These are phyloP conservation scores for Mallotus repandus DNA, from an alignment of 441 rosid species.

Conservation along the genomic window DNA sequence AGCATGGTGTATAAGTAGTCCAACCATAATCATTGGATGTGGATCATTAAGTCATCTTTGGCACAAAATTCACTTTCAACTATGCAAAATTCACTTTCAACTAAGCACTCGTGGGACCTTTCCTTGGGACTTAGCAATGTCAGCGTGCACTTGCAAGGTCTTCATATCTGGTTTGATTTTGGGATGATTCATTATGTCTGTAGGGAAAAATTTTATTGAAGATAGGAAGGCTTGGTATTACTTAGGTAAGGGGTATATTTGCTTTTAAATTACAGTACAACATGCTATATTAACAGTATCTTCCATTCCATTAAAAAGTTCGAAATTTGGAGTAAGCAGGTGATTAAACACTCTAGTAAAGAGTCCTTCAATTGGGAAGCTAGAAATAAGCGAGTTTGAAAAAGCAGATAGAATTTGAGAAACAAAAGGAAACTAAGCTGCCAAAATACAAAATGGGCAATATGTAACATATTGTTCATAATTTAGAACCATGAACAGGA, in stretches of 20 bases:
- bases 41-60: not conserved
- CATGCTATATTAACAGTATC: not conserved
- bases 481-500: no score
- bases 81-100: not conserved
- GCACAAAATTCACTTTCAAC: no score
- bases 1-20: not conserved
- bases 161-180: not conserved
- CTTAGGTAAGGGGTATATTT: not conserved
- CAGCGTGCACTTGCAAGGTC: not conserved
- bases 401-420: no score
- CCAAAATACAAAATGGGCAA: no score
- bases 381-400: no score
- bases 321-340: not conserved
- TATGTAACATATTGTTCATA: no score
- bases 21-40: not conserved
- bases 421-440: no score
- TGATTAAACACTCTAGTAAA: no score
- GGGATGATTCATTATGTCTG: not conserved
- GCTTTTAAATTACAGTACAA: not conserved
- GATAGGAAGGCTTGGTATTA: not conserved
- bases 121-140: not conserved
- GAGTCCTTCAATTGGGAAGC: no score
- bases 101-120: not conserved
- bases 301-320: not conserved
- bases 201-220: not conserved